Conservation (phyloP, 2,329 filamentous ascomycete species). For the Coleophoma eucalyptorum region DNA sequence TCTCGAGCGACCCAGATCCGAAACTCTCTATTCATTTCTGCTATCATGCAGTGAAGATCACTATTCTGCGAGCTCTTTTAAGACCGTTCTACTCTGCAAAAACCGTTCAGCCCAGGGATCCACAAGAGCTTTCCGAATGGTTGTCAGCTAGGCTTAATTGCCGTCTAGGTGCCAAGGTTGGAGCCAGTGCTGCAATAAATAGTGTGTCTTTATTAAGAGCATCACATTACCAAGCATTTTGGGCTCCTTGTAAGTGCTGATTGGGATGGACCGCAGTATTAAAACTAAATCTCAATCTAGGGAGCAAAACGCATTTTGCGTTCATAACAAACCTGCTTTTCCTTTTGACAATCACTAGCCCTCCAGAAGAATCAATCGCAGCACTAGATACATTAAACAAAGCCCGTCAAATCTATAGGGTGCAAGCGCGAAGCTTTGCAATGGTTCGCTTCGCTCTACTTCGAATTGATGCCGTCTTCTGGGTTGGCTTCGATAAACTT, state of each 20-base stretch:
- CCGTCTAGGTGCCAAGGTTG: background rate
- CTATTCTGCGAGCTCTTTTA: background rate
- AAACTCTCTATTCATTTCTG: background rate
- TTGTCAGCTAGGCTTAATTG: background rate
- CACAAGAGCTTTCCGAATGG: background rate
- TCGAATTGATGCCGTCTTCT: background rate
- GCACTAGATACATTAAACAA: background rate
- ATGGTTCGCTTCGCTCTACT: background rate
- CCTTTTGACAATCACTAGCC: background rate
- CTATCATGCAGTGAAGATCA: background rate
- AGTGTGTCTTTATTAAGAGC: background rate
- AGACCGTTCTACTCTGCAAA: background rate
- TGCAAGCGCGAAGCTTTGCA: background rate
- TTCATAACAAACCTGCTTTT: background rate
- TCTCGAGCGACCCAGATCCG: background rate
- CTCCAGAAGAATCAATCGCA: background rate
- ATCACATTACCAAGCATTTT: background rate
- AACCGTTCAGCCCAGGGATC: background rate
- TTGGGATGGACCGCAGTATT: background rate
- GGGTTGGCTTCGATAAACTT: background rate
- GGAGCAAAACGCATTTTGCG: background rate
- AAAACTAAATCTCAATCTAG: no score
- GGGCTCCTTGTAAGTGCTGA: background rate
- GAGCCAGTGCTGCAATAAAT: background rate
- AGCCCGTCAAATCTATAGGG: background rate